These are phyloP conservation scores for Nepenthes alata DNA, from an alignment of 179 eudicot species.

Conservation along the genomic window DNA sequence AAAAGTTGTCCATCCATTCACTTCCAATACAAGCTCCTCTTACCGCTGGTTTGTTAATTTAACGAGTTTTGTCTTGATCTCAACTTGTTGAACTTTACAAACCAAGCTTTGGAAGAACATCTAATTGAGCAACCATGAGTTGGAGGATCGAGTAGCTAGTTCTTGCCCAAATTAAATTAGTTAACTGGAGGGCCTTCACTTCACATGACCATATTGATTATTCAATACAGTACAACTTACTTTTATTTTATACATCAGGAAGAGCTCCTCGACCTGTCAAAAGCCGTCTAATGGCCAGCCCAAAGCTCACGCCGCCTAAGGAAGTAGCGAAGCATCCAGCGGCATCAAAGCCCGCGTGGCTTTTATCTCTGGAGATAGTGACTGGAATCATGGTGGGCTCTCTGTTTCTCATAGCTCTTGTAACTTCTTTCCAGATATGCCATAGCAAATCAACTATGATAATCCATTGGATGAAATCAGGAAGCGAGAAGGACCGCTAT, in stretches of 20 bases:
- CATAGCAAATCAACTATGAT: slow-evolving; percentile 49
- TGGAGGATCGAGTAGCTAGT: too few species aligned
- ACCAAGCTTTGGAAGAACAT: too few species aligned
- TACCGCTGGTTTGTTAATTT: too few species aligned
- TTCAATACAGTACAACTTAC: too few species aligned
- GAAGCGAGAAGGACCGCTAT: slow-evolving; percentile 52
- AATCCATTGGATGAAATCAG: slow-evolving; percentile 82
- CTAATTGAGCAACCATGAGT: too few species aligned
- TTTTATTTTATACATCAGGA: slow-evolving; percentile 22
- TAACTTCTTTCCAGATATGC: slow-evolving; percentile 41
- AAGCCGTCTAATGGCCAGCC: slow-evolving; percentile 21
- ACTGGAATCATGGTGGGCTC: slow-evolving; percentile 63
- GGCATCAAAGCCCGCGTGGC: slow-evolving; percentile 59
- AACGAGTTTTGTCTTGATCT: too few species aligned
- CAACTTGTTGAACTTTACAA: too few species aligned
- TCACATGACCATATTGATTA: too few species aligned
- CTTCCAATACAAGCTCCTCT: too few species aligned
- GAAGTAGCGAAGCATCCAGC: slow-evolving; percentile 24
- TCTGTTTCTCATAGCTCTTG: slow-evolving; percentile 37
- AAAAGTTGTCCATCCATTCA: too few species aligned
- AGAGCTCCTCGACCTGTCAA: slow-evolving; percentile 27
- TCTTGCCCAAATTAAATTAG: too few species aligned
- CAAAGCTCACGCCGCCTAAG: slow-evolving; percentile 29
- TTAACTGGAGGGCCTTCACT: too few species aligned
- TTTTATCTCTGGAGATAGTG: slow-evolving; percentile 66